Evolutionary conservation across 75 land plant genomes (phyloP).

Genomic region (Pinus albicaulis): DNA sequence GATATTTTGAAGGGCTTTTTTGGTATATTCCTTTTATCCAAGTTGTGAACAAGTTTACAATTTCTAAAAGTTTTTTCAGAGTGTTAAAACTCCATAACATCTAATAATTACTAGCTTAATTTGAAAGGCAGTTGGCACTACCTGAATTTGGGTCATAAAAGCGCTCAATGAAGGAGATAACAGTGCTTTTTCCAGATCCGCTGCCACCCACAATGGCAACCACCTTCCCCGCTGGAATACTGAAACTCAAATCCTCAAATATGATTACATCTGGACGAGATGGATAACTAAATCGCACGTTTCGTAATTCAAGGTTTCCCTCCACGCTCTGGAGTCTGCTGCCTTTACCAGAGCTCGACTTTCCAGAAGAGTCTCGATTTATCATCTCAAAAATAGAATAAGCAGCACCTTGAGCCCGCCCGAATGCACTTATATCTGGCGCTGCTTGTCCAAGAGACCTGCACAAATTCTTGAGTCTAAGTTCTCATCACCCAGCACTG

Average conservation of each 20-base stretch:
- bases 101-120: too few species aligned
- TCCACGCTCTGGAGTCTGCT: slow-evolving; percentile 34
- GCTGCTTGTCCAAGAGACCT: slow-evolving; percentile 89
- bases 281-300: slow-evolving; percentile 85
- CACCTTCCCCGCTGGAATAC: slow-evolving; percentile 73
- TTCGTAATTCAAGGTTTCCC: slow-evolving; percentile 64
- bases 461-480: slow-evolving; percentile 4
- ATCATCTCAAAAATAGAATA: slow-evolving; percentile 91
- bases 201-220: slow-evolving; percentile 94
- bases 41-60: too few species aligned
- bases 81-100: too few species aligned
- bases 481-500: too few species aligned
- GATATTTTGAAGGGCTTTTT: too few species aligned
- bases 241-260: slow-evolving; percentile 58
- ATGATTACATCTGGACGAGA: slow-evolving; percentile 82
- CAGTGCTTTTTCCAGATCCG: slow-evolving; percentile 95
- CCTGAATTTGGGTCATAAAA: slow-evolving; percentile 83
- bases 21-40: too few species aligned
- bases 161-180: slow-evolving; percentile 86
- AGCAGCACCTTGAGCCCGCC: slow-evolving; percentile 69
- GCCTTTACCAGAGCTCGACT: slow-evolving; percentile 37
- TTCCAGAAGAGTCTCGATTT: slow-evolving; percentile 22
- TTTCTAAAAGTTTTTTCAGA: too few species aligned
- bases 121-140: neutral
- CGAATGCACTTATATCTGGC: slow-evolving; percentile 72